Base-by-base conservation (phyloP, 2,329 filamentous ascomycete genomes). In the Colletotrichum cordylinicola region DNA sequence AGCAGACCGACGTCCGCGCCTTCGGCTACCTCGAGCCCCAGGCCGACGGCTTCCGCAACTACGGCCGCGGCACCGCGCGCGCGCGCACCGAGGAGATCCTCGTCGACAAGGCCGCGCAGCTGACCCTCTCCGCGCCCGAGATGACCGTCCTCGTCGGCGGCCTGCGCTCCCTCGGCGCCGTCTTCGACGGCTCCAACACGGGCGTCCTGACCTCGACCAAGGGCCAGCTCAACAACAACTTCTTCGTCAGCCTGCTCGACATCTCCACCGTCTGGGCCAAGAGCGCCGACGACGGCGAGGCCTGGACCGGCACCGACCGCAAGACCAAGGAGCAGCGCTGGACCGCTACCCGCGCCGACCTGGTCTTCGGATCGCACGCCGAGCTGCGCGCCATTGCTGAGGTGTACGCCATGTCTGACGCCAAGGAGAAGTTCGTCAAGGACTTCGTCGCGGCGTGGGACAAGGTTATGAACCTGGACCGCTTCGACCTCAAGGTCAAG, bases 41-140 rank as follows among this genome's bases (percentile, higher is more conserved):
- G 52, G 90, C 89, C 21, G 94, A 96, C 78, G 93, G 93, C 9
- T 96, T 96, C 93, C 93, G 94, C 82, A 96, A 94, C 90, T 95
- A 94, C 82, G 94, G 93, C 80, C 87, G 90, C 78, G 90, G 90
- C 3, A 92, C 89, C 8, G 77, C 85, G 2, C 91, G 92, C 52
- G 92, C 92, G 43, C 89, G 88, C 79, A 90, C 91, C 8, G 94
- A 96, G 86, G 90, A 94, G 80, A 88, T 91, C 82, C 90, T 96
- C 27, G 88, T 96, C 66, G 94, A 96, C 89, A 89, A 88, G 79
- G 94, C 94, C 2, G 87, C 94, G 77, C 91, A 94, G 27, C 90
- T 96, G 27, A 94, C 89, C 6, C 91, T 96, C 12, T 90, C 93
- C 16, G 90, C 92, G 2, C 94, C 94, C 1, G 93, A 96, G 85